Percentiles rank a stretch among this genome's conserved stretches.
Evolutionary conservation across 2,329 filamentous ascomycete genomes (phyloP).

Genomic region (Ophiosphaerella narmari): DNA sequence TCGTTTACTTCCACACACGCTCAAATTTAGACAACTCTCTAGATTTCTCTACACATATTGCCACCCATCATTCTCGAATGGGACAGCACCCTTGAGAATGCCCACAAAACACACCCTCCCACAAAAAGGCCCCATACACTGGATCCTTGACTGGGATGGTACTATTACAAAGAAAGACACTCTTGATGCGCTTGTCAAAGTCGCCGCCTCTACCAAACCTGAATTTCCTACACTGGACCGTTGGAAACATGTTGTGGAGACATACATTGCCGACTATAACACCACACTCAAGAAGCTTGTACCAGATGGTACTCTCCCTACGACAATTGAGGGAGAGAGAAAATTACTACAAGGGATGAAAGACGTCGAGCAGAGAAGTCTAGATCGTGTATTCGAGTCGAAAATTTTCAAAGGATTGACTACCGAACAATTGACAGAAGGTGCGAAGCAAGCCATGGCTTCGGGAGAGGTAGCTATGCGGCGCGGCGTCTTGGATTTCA

Average conservation of each 20-base stretch:
- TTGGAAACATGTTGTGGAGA: conserved; percentile 48
- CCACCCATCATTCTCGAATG: background rate
- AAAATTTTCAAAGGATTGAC: conserved; percentile 48
- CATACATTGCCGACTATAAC: conserved; percentile 49
- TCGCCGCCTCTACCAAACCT: conserved; percentile 39
- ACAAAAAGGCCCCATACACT: conserved; percentile 29
- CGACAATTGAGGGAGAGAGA: conserved; percentile 42
- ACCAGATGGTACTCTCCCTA: conserved; percentile 32
- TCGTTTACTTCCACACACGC: background rate
- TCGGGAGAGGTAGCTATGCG: conserved; percentile 43
- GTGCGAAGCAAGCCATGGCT: conserved; percentile 32
- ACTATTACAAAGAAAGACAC: conserved; percentile 54
- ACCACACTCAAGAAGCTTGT: conserved; percentile 34
- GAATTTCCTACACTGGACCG: conserved; percentile 19
- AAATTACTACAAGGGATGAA: conserved; percentile 44
- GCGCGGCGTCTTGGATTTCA: conserved; percentile 41
- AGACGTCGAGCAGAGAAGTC: conserved; percentile 48
- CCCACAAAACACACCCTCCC: conserved; percentile 4
- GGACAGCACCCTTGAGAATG: conserved; percentile 10
- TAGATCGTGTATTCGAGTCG: conserved; percentile 46
- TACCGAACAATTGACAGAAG: conserved; percentile 29
- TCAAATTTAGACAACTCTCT: background rate
- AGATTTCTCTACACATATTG: background rate
- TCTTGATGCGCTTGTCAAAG: conserved; percentile 47
- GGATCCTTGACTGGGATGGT: conserved; percentile 55